phyloP scores from a whole-genome alignment of 2,329 filamentous ascomycete species.

The Aspergillus pseudoterreus region DNA sequence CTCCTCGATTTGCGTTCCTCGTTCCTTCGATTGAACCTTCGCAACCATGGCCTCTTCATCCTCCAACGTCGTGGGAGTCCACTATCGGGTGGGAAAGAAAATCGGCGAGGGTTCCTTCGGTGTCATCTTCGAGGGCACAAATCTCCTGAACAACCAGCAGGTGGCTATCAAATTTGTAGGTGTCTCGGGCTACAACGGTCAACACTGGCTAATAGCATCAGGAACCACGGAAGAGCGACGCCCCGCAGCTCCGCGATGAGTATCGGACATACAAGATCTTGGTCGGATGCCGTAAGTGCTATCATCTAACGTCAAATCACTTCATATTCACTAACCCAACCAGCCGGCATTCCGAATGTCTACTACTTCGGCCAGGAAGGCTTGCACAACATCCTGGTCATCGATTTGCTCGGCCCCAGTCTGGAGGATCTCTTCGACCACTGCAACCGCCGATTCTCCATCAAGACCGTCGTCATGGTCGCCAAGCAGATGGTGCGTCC shows the following conservation, averaged over 20 bases:
- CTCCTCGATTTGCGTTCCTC: slow-evolving; percentile 1
- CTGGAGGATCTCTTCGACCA: slow-evolving; percentile 97
- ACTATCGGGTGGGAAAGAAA: slow-evolving; percentile 98
- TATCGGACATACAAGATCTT: slow-evolving; percentile 99
- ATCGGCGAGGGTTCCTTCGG: slow-evolving; percentile 98
- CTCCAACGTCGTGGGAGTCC: slow-evolving; percentile 96
- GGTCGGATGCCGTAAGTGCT: slow-evolving; percentile 90
- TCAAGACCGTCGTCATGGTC: slow-evolving; percentile 98
- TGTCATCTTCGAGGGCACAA: slow-evolving; percentile 98
- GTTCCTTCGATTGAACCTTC: not conserved
- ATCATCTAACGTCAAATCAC: slow-evolving; percentile 12
- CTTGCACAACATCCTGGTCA: slow-evolving; percentile 97
- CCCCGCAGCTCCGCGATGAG: slow-evolving; percentile 94
- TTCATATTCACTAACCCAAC: not conserved
- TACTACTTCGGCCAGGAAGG: slow-evolving; percentile 99
- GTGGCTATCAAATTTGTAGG: slow-evolving; percentile 98
- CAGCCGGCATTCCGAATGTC: slow-evolving; percentile 97
- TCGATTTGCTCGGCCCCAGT: slow-evolving; percentile 90
- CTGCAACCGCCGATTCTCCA: slow-evolving; percentile 89
- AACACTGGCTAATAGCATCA: slow-evolving; percentile 38
- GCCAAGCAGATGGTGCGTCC: slow-evolving; percentile 88
- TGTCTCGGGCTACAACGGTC: slow-evolving; percentile 23
- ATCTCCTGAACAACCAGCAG: slow-evolving; percentile 97
- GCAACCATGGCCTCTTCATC: slow-evolving; percentile 73
- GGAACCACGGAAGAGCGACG: slow-evolving; percentile 98